Evolutionary conservation across 257 asterid genomes (phyloP), one percentile per base, ranked within the genome.

Genomic region (Rehmannia glutinosa): DNA sequence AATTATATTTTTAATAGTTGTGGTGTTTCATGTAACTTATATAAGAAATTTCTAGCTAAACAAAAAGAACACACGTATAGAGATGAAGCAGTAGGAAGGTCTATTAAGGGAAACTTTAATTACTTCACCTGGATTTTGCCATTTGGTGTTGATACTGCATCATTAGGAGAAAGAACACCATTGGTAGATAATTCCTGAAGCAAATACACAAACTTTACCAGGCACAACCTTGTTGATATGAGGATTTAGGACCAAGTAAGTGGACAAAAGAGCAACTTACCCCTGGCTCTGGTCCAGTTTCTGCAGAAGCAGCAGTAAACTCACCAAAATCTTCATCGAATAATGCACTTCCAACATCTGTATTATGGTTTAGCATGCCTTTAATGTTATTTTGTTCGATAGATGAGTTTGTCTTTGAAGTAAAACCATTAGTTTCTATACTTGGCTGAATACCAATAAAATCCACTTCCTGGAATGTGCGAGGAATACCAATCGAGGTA

Each of bases 261-360:
- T 20, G 42, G 58, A 38, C 35, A 64, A 25, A 54, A n/a, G 15
- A 59, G 70, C n/a, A 62, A 72, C 72, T 53, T 66, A 90, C 96
- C 81, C 67, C 81, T 19, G 57, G 66, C 58, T 61, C 62, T 71
- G 72, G 62, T 70, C 56, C 88, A 80, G 59, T 56, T 77, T 73
- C 90, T 56, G 77, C 66, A 47, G 74, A 70, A 50, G 92, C 94
- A 41, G 73, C 74, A 11, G 86, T 68, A 75, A 90, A 87, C 15
- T 86, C 90, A 66, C 92, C 95, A 81, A 84, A 82, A 66, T 81
- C 89, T 16, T 82, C 94, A 63, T 83, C 88, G 24, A 62, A 64
- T 51, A 87, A 87, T 70, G 54, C 70, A 25, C 51, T 64, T 54
- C 25, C 77, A 70, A 64, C 78, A 60, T 70, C 62, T 24, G 75